These are phyloP conservation scores for Postia placenta DNA, from an alignment of 768 basidiomycete species.

Conservation along the genomic window DNA sequence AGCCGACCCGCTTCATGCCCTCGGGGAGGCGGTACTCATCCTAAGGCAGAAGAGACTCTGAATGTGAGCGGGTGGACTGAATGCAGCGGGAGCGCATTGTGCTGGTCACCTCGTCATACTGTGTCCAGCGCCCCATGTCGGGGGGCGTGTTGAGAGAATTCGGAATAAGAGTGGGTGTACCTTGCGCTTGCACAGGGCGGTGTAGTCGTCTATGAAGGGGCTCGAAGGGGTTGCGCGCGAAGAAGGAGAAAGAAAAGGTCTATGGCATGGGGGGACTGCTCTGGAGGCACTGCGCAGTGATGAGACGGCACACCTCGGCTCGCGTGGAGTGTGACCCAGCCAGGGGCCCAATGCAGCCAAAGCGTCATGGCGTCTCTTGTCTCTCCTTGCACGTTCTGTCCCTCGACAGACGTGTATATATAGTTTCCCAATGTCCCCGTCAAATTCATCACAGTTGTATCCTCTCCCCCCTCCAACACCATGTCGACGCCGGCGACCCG, in stretches of 20 bases:
- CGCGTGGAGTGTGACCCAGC: neutral
- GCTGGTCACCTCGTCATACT: conserved; percentile 34
- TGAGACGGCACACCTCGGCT: neutral
- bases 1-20: conserved; percentile 61
- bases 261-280: neutral
- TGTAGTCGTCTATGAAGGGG: no score
- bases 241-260: neutral
- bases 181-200: neutral
- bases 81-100: conserved; percentile 3
- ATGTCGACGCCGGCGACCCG: conserved; percentile 17
- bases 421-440: conserved; percentile 1
- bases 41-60: conserved; percentile 22
- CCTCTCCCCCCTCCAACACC: conserved; percentile 3
- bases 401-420: conserved; percentile 6
- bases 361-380: no score
- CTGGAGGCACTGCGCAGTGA: neutral
- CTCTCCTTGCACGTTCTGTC: neutral
- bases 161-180: neutral
- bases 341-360: no score
- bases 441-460: neutral
- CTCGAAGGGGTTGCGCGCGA: neutral
- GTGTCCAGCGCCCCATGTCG: conserved; percentile 31
- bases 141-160: neutral
- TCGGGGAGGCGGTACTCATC: conserved; percentile 49
- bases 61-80: neutral